Evolutionary conservation across 495 filamentous ascomycete genomes (phyloP), one percentile per base, ranked within the genome.

Genomic region (Daldinia loculata): DNA sequence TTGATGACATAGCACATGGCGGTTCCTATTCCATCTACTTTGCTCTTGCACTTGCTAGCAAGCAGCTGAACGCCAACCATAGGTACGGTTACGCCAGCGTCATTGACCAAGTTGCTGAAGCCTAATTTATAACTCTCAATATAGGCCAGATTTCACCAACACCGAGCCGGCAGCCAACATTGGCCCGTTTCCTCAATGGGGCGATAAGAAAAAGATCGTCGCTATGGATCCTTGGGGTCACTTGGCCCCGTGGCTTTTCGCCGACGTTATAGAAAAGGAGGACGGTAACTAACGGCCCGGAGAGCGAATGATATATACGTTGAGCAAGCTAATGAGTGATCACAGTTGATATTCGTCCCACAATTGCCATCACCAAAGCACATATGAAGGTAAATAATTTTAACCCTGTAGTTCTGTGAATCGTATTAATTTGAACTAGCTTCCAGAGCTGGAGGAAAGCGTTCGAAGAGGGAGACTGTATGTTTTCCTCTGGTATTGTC

Each of bases 1-100:
- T 61, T 6, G 56, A 19, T 67, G 19, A 64, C 41, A 53, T 56
- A 84, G 95, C 95, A 61, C 95, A 99, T 75, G 95, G 95, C 48
- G 95, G 95, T 45, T 97, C 94, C n/a, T 99, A 99, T 74, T 93
- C 92, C 72, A 93, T 98, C 74, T 99, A 99, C 80, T 93, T 97
- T 77, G 95, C 95, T 26, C 85, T 99, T 51, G 95, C 95, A 41
- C 87, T 99, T 67, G 95, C 95, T 24, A 93, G 92, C 71, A 94
- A 94, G 69, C 90, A 98, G 73, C 88, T 99, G 56, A 88, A 91
- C 57, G 82, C 87, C 19, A 88, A 97, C 70, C 94, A 98, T 81
- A 91, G 87, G 80, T 82, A 70, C 14, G 77, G 17, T 56, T 30
- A 48, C 36, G 38, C 56, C 22, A 17, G 9, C n/a, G 61, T 56